Base-by-base conservation (phyloP, 345 rosid genomes). In the Citrus sp. region DNA sequence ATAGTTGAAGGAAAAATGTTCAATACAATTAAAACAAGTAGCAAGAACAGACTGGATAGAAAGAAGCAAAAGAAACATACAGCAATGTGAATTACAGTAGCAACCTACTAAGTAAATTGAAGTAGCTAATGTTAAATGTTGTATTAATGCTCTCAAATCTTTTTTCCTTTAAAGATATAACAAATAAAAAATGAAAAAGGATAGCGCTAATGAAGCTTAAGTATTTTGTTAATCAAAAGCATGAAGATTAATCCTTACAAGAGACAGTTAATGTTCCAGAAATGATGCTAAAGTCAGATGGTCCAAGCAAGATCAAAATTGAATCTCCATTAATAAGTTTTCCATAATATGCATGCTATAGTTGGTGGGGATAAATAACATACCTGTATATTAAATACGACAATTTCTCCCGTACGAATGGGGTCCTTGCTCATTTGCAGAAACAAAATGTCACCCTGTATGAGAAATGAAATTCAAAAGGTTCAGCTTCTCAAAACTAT, bases 401-500 rank as follows among this genome's bases (percentile, higher is more conserved):
- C 88, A 42, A 92, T 89, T 73, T 92, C 93, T 30, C 97, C 93
- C 0, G 89, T 84, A 71, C 94, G 89, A 84, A 92, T 84, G 3
- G 97, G 94, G 40, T 88, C 93, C 67, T 88, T 87, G 62, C 84
- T 86, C 93, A 86, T 89, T 34, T 81, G 87, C 78, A 88, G 84
- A 80, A 92, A 91, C 88, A 92, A 67, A 80, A 90, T 85, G 80
- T 91, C 97, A 5, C 97, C 97, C 94, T 92, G 87, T 67, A 77
- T 66, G 32, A 72, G 25, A 65, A 87, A 46, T 35, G 76, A 14
- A 10, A 46, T 10, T 46, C 51, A 46, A 46, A 10, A 24, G 42
- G 3, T 24, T 32, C 54, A 22, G 32, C 10, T 40, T 9, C 55
- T n/a, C 3, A 0, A 22, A 40, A 38, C 30, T 21, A 24, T 16